Percentiles rank a stretch among this genome's conserved stretches.
Conservation (phyloP, 1,284 basidiomycete genomes). For the Coniferiporia sulphurascens region DNA sequence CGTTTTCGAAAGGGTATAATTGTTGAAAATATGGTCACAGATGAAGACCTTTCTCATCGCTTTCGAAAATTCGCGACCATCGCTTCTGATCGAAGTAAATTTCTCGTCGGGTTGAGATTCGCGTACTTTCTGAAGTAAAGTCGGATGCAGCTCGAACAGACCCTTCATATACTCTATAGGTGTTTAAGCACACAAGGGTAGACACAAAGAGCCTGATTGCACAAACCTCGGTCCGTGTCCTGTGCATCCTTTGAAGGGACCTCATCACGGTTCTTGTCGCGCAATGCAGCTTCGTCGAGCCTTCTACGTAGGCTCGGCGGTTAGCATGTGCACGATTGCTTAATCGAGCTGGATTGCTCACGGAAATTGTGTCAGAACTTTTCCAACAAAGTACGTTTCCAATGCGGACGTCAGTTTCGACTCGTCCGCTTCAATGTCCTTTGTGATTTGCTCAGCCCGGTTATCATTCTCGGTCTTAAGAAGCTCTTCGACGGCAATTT, state of each 20-base stretch:
- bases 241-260: neutral
- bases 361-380: slow-evolving; percentile 17
- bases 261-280: neutral
- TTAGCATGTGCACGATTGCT: neutral
- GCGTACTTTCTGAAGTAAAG: neutral
- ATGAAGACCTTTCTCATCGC: slow-evolving; percentile 7
- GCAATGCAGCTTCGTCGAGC: neutral
- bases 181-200: neutral
- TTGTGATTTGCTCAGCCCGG: neutral
- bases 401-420: slow-evolving; percentile 9
- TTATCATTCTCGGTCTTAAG: neutral
- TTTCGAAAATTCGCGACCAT: neutral
- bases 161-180: neutral
- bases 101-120: neutral
- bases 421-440: neutral
- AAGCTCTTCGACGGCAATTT: slow-evolving; percentile 1
- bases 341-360: slow-evolving; percentile 8
- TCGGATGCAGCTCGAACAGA: neutral
- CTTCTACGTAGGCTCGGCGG: neutral
- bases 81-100: neutral
- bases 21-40: slow-evolving; percentile 1
- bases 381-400: slow-evolving; percentile 12
- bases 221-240: neutral
- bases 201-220: neutral
- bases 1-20: neutral